Evolutionary conservation across 2,329 filamentous ascomycete genomes (phyloP), one percentile per base, ranked within the genome.

Genomic region (Stagonosporopsis vannaccii): DNA sequence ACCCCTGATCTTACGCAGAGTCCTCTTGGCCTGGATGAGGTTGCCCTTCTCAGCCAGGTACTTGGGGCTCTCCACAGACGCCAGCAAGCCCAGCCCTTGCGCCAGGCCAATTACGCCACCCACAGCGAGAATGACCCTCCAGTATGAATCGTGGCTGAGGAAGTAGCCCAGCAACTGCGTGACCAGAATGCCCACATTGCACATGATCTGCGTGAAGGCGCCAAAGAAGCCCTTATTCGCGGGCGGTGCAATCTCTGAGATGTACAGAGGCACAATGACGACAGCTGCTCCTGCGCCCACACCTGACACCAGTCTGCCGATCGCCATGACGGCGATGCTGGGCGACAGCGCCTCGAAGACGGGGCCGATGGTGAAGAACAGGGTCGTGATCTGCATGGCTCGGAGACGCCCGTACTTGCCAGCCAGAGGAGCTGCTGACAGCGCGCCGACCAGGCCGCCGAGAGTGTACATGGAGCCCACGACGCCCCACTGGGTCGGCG

Each of bases 211-310:
- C 0, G 95, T 98, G 77, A 96, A 89, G 32, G 83, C 81, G 11
- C 86, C 86, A 66, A 97, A 98, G 60, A 96, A 86, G 5, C 92
- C 93, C 51, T 88, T 86, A 62, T 89, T 85, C 15, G 71, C 73
- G 1, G 76, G 76, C 35, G 94, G 95, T 0, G 93, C 89, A 23
- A 97, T 85, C 76, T 99, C 95, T 41, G 92, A 93, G 65, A 99
- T 92, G 80, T 96, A 99, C 19, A 99, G 85, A 0, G 95, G 95
- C 2, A 96, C 92, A 32, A 97, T 91, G 19, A 99, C 95, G 2
- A 95, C 94, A 1, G 92, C 87, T 2, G 92, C 91, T 20, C 95
- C 95, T 6, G 92, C 92, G 6, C 91, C 93, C 1, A 96, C 73
- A 11, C 95, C 95, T 8, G 90, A 89, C 13, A 98, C 72, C 20